Evolutionary conservation across 2,329 filamentous ascomycete genomes (phyloP).

Genomic region (Fusarium buxicola): DNA sequence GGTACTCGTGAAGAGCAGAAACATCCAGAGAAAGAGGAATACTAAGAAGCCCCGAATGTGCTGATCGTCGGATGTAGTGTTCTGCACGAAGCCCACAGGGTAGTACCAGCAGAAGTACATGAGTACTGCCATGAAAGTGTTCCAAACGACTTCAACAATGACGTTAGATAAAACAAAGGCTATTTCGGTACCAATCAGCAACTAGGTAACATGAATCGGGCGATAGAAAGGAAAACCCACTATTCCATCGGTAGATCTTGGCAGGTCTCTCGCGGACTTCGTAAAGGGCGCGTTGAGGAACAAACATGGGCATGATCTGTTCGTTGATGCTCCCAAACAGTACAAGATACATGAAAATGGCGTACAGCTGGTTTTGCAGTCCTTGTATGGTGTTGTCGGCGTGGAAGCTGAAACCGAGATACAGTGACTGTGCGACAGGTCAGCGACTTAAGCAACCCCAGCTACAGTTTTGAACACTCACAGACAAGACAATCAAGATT

Average conservation of each 20-base stretch:
- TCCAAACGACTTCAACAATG: conserved; percentile 42
- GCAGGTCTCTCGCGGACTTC: conserved; percentile 76
- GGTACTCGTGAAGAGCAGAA: conserved; percentile 44
- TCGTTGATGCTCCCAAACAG: conserved; percentile 71
- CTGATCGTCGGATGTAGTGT: conserved; percentile 39
- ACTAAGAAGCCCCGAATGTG: conserved; percentile 41
- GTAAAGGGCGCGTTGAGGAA: conserved; percentile 74
- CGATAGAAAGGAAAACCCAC: conserved; percentile 6
- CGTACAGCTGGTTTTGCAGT: conserved; percentile 75
- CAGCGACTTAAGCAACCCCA: not conserved
- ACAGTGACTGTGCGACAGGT: conserved; percentile 54
- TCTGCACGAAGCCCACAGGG: conserved; percentile 44
- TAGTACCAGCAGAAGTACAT: conserved; percentile 48
- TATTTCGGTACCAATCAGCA: conserved; percentile 4
- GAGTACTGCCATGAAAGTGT: conserved; percentile 37
- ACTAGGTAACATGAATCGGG: accelerated
- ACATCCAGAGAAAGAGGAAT: conserved; percentile 44
- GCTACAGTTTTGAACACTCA: not conserved
- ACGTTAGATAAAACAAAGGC: conserved; percentile 43
- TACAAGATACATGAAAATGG: conserved; percentile 76
- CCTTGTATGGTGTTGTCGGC: conserved; percentile 67
- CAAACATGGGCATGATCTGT: conserved; percentile 78
- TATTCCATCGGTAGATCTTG: conserved; percentile 64
- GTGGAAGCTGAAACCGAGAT: conserved; percentile 76
- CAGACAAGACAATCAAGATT: conserved; percentile 44